Base-by-base conservation (phyloP, 768 basidiomycete species). In the Mycena capillaripes region DNA sequence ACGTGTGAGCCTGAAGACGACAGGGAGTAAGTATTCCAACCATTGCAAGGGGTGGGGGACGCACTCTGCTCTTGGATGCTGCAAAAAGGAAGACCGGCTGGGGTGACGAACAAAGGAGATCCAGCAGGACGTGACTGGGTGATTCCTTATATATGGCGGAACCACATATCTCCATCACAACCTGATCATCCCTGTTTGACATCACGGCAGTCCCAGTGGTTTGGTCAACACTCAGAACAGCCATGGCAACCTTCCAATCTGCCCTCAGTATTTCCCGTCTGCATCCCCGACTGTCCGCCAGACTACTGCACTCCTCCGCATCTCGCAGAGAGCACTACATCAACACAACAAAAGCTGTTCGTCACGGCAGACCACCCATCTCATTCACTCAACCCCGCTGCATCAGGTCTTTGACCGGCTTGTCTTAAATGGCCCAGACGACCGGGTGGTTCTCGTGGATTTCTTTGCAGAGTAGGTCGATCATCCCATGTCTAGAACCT, bases 391-490 rank as follows among this genome's bases (percentile, higher is more conserved):
- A 30, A 52, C 32, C 46, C 50, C 42, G 55, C 7, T 3, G 6
- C 44, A 27, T 23, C 66, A 75, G 74, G 70, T 60, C 42, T 75
- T 75, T 62, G 61, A 75, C 53, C 66, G 42, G 1, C 23, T 71
- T 27, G 74, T 57, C 19, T 16, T 23, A 6, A 77, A 79, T 16
- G 76, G 78, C 2, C 80, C 85, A 30, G 84, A 84, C 62, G 86
- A 87, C 66, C 87, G 89, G 57, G 81, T 93, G 29, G 87, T 92
- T 48, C 82, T 95, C 8, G 93, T 94, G 27, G 94, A 95, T 75
- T 95, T 95, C 75, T 92, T 94, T 78, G 94, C 94, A 56, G 89
- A 94, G 94, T 94, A 76, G 56, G 91, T 85, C n/a, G 73, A 44
- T 72, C 38, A 53, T 58, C 70, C 23, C 30, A n/a, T 53, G 57